Evolutionary conservation across 768 basidiomycete genomes (phyloP).

Genomic region (Mrakia blollopis): DNA sequence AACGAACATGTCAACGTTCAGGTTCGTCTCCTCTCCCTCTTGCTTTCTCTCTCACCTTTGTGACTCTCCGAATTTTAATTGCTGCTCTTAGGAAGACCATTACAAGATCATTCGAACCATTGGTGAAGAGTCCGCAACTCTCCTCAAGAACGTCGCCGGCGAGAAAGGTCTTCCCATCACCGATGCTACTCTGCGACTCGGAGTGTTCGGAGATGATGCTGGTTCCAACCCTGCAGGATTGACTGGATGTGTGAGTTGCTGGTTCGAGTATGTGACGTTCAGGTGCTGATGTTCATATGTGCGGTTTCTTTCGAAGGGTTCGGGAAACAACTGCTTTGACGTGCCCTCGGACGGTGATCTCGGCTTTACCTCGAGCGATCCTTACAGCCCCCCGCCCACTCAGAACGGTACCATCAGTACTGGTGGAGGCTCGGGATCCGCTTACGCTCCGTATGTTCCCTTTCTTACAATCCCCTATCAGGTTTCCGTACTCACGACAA

Average conservation of each 20-base stretch:
- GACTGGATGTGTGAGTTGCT: slow-evolving; percentile 21
- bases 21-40: slow-evolving; percentile 52
- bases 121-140: slow-evolving; percentile 25
- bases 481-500: not conserved
- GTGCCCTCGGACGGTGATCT: not conserved
- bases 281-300: not conserved
- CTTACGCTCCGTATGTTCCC: slow-evolving; percentile 39
- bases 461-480: not conserved
- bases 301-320: not conserved
- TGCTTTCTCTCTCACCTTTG: not conserved
- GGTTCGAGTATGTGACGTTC: not conserved
- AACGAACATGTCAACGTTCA: slow-evolving; percentile 54
- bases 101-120: slow-evolving; percentile 23
- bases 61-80: slow-evolving; percentile 43
- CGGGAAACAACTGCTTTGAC: slow-evolving; percentile 12
- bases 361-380: not conserved
- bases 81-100: slow-evolving; percentile 48
- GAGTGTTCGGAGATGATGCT: slow-evolving; percentile 26
- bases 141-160: slow-evolving; percentile 25
- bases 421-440: slow-evolving; percentile 42
- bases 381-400: not conserved
- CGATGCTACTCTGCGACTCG: slow-evolving; percentile 14
- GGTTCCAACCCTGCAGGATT: slow-evolving; percentile 17
- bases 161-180: slow-evolving; percentile 21
- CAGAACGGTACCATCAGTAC: slow-evolving; percentile 42